A percentile compares a stretch with the other conserved stretches of the same genome.
These are phyloP conservation scores for Entomortierella beljakovae DNA, from an alignment of 192 early-diverging fungal genomes.

Conservation along the genomic window DNA sequence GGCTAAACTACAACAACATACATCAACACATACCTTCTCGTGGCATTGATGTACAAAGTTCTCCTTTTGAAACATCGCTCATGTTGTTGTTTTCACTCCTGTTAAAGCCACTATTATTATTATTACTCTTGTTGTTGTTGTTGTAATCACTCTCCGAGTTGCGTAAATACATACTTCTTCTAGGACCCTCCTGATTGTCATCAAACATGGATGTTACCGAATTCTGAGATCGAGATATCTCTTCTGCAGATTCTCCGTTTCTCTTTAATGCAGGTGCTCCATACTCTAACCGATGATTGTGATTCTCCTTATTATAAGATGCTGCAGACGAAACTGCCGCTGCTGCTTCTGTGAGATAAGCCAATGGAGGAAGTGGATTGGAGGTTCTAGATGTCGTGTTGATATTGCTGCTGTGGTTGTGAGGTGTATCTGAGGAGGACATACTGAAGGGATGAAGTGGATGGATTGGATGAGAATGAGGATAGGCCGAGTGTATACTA, in stretches of 20 bases:
- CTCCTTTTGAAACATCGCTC: background rate
- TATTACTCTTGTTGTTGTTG: background rate
- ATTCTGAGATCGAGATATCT: background rate
- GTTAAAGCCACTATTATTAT: background rate
- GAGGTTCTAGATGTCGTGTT: background rate
- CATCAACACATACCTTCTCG: background rate
- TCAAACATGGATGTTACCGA: too few relatives aligned
- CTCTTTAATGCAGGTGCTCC: background rate
- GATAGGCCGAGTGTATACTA: conserved; percentile 3
- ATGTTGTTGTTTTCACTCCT: background rate
- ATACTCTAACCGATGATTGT: background rate
- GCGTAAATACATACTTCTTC: too few relatives aligned
- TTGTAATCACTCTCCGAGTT: too few relatives aligned
- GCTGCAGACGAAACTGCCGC: background rate
- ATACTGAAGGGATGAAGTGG: conserved; percentile 12
- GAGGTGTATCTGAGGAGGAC: background rate
- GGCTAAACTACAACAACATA: too few relatives aligned
- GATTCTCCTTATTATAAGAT: background rate
- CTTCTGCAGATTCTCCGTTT: background rate
- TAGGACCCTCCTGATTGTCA: too few relatives aligned
- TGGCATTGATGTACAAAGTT: background rate
- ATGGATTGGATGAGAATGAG: conserved; percentile 4
- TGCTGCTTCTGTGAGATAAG: conserved; percentile 3
- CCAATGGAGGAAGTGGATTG: conserved; percentile 1
- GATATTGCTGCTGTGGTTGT: background rate